Percentiles rank a stretch among this genome's conserved stretches.
phyloP scores from a whole-genome alignment of 176 grass and related monocot species.

The Zea luxurians region DNA sequence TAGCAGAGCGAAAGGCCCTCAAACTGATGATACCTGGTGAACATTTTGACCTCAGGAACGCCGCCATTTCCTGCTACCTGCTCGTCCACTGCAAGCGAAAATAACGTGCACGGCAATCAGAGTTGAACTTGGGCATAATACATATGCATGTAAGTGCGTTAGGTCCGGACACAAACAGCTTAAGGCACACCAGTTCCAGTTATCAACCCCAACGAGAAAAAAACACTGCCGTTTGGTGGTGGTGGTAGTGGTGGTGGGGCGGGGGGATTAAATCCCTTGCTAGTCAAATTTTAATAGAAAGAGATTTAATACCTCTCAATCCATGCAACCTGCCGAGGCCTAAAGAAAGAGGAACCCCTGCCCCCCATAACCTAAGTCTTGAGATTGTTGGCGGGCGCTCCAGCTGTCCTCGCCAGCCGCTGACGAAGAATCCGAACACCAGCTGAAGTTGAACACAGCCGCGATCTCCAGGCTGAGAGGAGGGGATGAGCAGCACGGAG shows the following conservation, averaged over 20 bases:
- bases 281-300: too few species aligned
- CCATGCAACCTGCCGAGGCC: too few species aligned
- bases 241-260: too few species aligned
- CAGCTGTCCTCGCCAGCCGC: neutral
- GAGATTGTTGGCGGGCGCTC: neutral
- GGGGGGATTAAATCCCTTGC: too few species aligned
- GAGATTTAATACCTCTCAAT: too few species aligned
- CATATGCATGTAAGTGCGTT: neutral
- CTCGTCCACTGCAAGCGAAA: conserved; percentile 11
- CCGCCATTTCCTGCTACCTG: conserved; percentile 35
- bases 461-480: neutral
- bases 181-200: neutral
- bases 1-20: neutral
- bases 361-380: neutral
- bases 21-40: conserved; percentile 39
- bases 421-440: neutral
- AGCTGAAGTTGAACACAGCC: neutral
- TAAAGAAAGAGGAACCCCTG: neutral
- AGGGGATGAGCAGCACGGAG: too few species aligned
- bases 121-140: neutral
- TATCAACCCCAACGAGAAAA: neutral
- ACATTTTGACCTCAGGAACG: conserved; percentile 54
- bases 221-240: neutral
- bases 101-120: neutral
- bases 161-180: neutral